Base-by-base conservation (phyloP, 2,329 filamentous ascomycete species). In the Grosmannia serpens region DNA sequence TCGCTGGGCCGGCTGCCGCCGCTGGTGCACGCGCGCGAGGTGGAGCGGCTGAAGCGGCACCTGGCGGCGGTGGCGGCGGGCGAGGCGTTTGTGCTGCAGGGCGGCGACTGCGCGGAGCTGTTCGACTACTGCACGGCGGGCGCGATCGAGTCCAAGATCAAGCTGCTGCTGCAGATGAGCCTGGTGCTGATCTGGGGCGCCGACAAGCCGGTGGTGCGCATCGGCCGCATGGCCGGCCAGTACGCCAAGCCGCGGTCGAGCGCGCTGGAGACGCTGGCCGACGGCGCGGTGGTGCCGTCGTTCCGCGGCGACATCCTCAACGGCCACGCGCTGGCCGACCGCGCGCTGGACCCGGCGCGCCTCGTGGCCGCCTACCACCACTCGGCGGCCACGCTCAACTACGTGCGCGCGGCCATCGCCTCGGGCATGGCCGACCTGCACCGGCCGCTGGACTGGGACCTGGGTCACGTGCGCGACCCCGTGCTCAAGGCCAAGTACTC, bases 261-360 rank as follows among this genome's bases (percentile, higher is more conserved):
- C 65, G 88, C 92, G 0, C 91, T 84, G 44, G 94, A 99, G 75
- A 61, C 59, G 51, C 80, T 84, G 1, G 76, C 95, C 55, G 77
- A 95, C 63, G 91, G 91, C 56, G 82, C 83, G 60, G 83, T 90
- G 67, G 87, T 96, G 58, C 88, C 89, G 4, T 94, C 89, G 49
- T 99, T 97, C 79, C 81, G 94, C 56, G 94, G 94, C 20, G 94
- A 99, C 66, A 97, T 97, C 61, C 79, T 99, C 63, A 99, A 99
- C 69, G 92, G 92, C 29, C 96, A 86, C 73, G 81, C 84, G 44
- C 74, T 84, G 0, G 83, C 86, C n/a, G 84, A 91, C 63, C 78
- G 94, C 58, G 81, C 81, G 46, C 85, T 95, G 38, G 90, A 97
- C 68, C 92, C 94, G 1, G 81, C 82, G 55, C 82, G 94, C 46